Evolutionary conservation across 1,139 yeast genomes (phyloP), one percentile per base, ranked within the genome.

Genomic region (Suhomyces ambrosiae): DNA sequence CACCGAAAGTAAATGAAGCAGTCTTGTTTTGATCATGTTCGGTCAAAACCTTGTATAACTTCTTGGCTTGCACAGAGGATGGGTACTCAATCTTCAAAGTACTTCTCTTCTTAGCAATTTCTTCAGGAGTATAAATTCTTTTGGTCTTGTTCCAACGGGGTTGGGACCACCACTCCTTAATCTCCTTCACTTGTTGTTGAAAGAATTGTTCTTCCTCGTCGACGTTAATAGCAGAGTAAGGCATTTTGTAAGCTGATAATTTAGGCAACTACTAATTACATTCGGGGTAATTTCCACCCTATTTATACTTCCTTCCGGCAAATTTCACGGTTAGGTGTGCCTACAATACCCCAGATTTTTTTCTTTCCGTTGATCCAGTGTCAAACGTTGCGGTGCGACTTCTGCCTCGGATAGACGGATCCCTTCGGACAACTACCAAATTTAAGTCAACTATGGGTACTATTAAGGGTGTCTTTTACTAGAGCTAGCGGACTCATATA

Each of bases 1-100:
- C 97, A 60, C 98, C 98, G 59, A 88, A 90, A 29, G 97, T 92
- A 74, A 82, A 84, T 15, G 95, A 86, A 33, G 79, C 87, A 35
- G 95, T 80, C 61, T 80, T 80, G 53, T 82, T 71, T 50, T 73
- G 69, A 64, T 79, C 87, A 60, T 88, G 97, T 60, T 85, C 80
- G 48, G 71, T 70, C 50, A 90, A 74, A 36, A 86, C 65, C 46
- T 69, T 66, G 71, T 60, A 90, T 54, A 90, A 78, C 68, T 90
- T 90, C 61, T 85, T 83, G 41, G 97, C 85, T 76, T 86, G 92
- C 37, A 68, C 60, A 41, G 82, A 76, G n/a, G 95, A 86, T 37
- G 95, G 90, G 63, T 84, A 85, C 45, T 74, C 71, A 43, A 81
- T 71, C 49, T 70, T 70, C 48, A 90, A 56, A 30, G 89, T 74